Conservation (phyloP, 2,329 filamentous ascomycete genomes). For the Apiospora koreana region DNA sequence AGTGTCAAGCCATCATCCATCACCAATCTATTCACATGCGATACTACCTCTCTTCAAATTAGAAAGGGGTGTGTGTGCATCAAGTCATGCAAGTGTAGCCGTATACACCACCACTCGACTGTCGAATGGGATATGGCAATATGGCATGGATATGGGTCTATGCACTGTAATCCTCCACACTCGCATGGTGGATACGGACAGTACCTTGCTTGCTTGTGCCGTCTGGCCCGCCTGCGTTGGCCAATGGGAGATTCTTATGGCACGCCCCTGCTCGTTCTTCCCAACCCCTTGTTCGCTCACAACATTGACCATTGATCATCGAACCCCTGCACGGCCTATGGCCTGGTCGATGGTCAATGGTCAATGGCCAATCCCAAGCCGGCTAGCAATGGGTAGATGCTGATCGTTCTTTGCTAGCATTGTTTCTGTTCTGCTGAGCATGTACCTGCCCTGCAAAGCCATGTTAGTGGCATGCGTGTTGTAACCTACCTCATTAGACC, state of each 20-base stretch:
- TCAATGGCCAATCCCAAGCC: background rate
- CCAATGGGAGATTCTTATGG: background rate
- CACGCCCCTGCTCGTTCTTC: background rate
- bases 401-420: conserved; percentile 6
- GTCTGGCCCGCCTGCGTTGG: background rate
- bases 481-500: conserved; percentile 4
- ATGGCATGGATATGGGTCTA: background rate
- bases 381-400: conserved; percentile 5
- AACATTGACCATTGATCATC: no score
- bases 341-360: background rate
- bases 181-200: background rate
- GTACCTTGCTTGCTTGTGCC: conserved; percentile 1
- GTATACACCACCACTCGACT: background rate
- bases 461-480: background rate
- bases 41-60: background rate
- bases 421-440: background rate
- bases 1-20: background rate
- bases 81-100: background rate
- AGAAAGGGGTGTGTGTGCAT: background rate
- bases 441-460: background rate
- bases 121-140: background rate
- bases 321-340: no score
- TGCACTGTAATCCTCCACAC: no score
- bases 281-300: background rate
- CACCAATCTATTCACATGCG: background rate